Percentiles rank a stretch among this genome's conserved stretches.
Evolutionary conservation across 495 filamentous ascomycete species (phyloP).

Genomic region (Aspergillus baeticus): DNA sequence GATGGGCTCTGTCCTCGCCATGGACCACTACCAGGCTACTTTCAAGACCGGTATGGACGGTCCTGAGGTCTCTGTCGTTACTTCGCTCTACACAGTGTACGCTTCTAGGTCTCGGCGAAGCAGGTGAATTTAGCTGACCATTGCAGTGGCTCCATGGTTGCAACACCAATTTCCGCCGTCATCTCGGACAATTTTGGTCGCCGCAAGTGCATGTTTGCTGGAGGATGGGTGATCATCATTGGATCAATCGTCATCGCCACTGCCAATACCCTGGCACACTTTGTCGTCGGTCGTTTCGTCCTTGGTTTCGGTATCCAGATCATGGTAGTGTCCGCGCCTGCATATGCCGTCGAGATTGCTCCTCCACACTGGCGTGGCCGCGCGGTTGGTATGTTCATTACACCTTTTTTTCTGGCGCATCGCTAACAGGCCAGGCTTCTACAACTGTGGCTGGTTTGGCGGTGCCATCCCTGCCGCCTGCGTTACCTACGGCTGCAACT

Average conservation of each 20-base stretch:
- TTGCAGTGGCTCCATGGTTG: slow-evolving; percentile 52
- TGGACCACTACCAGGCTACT: slow-evolving; percentile 40
- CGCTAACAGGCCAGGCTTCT: slow-evolving; percentile 39
- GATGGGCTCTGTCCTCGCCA: slow-evolving; percentile 47
- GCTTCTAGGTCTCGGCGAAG: slow-evolving; percentile 16
- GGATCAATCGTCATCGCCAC: slow-evolving; percentile 56
- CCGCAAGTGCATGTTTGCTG: slow-evolving; percentile 65
- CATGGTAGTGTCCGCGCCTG: slow-evolving; percentile 69
- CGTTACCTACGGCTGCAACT: slow-evolving; percentile 42
- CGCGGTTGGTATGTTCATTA: slow-evolving; percentile 43
- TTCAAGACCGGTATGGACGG: slow-evolving; percentile 47
- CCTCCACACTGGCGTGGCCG: slow-evolving; percentile 70
- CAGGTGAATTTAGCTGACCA: neutral
- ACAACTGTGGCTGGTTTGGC: slow-evolving; percentile 59
- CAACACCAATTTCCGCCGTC: slow-evolving; percentile 37
- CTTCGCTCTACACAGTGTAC: slow-evolving; percentile 55
- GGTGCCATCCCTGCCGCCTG: slow-evolving; percentile 50
- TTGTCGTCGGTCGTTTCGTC: slow-evolving; percentile 73
- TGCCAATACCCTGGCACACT: slow-evolving; percentile 47
- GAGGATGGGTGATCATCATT: slow-evolving; percentile 60
- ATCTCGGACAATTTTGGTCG: slow-evolving; percentile 52
- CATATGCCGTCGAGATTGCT: slow-evolving; percentile 75
- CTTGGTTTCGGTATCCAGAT: slow-evolving; percentile 75
- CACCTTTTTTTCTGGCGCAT: neutral
- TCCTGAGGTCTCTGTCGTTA: slow-evolving; percentile 35